Conservation (phyloP, 192 early-diverging fungal species). For the Coemansia sp. region DNA sequence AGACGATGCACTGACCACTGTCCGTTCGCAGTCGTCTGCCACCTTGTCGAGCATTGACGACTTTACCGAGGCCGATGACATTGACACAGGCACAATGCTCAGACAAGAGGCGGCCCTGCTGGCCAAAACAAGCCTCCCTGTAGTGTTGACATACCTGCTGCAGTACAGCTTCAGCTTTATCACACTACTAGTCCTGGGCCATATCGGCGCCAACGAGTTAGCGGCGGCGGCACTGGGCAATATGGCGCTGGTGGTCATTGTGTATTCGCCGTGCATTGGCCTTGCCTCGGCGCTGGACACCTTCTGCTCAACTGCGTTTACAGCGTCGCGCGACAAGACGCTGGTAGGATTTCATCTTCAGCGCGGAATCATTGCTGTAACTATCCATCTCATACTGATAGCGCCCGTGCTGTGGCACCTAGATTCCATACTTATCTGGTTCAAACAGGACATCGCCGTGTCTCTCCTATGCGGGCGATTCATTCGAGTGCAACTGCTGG, state of each 20-base stretch:
- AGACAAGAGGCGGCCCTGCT: slow-evolving; percentile 27
- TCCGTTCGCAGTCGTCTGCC: neutral
- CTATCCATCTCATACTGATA: slow-evolving; percentile 72
- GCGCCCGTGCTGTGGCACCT: slow-evolving; percentile 71
- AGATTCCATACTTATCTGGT: slow-evolving; percentile 65
- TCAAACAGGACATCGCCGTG: slow-evolving; percentile 77
- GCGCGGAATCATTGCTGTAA: slow-evolving; percentile 78
- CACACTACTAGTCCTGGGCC: slow-evolving; percentile 66
- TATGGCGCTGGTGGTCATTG: slow-evolving; percentile 73
- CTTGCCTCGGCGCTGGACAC: slow-evolving; percentile 77
- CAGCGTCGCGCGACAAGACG: slow-evolving; percentile 65
- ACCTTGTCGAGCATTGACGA: neutral
- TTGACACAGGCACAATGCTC: slow-evolving; percentile 16
- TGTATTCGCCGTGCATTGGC: slow-evolving; percentile 70
- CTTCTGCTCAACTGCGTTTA: slow-evolving; percentile 72
- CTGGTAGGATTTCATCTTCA: slow-evolving; percentile 79
- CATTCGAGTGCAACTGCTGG: slow-evolving; percentile 68
- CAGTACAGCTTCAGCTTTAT: slow-evolving; percentile 68
- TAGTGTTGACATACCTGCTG: slow-evolving; percentile 59
- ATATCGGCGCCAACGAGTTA: slow-evolving; percentile 67
- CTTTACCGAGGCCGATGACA: slow-evolving; percentile 21
- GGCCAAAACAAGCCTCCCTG: slow-evolving; percentile 26
- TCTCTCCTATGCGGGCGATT: slow-evolving; percentile 71
- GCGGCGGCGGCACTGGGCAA: slow-evolving; percentile 71
- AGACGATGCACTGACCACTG: neutral